Conservation (phyloP, 176 grass and related monocot species). For the Triticum monococcum region DNA sequence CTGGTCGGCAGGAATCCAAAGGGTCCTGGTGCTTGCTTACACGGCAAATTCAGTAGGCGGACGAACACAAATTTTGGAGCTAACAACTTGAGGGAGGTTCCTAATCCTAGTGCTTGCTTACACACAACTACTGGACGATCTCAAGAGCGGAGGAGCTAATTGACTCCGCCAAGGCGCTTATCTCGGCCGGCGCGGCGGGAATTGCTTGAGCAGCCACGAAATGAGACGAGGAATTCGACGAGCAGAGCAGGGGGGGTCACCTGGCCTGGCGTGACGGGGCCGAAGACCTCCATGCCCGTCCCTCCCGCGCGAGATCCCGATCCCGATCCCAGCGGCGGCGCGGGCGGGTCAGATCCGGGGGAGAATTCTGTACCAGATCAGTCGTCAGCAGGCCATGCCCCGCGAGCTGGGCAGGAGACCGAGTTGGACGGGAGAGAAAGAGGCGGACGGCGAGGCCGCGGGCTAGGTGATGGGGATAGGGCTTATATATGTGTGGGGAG, state of each 20-base stretch:
- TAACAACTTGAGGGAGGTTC: background rate
- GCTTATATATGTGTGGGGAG: background rate
- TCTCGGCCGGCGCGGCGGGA: background rate
- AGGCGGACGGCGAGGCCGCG: background rate
- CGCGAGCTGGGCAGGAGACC: background rate
- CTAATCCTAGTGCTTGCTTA: too few species aligned
- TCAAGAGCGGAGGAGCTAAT: background rate
- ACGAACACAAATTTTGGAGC: background rate
- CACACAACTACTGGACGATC: background rate
- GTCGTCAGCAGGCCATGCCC: conserved; percentile 3
- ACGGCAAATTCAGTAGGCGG: background rate
- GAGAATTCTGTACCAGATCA: background rate
- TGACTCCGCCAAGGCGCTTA: background rate
- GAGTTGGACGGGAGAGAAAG: background rate
- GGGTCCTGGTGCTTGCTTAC: background rate
- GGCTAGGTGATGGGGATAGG: conserved; percentile 29
- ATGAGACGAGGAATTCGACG: background rate
- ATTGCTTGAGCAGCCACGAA: background rate
- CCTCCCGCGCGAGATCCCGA: background rate
- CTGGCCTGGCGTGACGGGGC: conserved; percentile 68
- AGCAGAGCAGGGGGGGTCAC: conserved; percentile 31
- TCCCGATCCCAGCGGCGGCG: background rate
- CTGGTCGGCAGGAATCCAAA: background rate
- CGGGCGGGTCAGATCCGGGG: conserved; percentile 15
- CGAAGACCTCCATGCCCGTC: conserved; percentile 56